phyloP scores from a whole-genome alignment of 1,139 yeast species.

The Lodderomyces jiufengensis region DNA sequence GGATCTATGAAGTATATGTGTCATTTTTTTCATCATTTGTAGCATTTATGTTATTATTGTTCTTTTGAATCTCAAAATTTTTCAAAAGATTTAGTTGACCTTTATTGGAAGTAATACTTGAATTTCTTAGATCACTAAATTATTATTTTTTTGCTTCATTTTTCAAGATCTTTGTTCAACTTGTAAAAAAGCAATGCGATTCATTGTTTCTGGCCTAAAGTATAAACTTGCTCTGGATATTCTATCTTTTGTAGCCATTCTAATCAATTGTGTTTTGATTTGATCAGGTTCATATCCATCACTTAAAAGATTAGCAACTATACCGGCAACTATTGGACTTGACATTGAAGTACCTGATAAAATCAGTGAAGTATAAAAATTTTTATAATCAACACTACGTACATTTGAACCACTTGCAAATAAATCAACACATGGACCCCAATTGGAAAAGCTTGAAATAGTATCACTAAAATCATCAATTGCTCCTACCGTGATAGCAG shows the following conservation, averaged over 20 bases:
- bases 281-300: conserved; percentile 48
- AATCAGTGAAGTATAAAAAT: conserved; percentile 38
- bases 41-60: too few relatives aligned
- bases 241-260: conserved; percentile 28
- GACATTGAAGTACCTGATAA: conserved; percentile 48
- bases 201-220: conserved; percentile 32
- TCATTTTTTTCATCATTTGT: too few relatives aligned
- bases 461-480: conserved; percentile 30
- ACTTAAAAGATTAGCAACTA: conserved; percentile 43
- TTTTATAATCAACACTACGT: conserved; percentile 21
- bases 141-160: too few relatives aligned
- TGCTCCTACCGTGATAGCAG: conserved; percentile 46
- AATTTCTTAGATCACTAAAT: too few relatives aligned
- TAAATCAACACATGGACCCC: conserved; percentile 44
- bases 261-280: conserved; percentile 38
- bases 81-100: too few relatives aligned
- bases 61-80: conserved; percentile 3
- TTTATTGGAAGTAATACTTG: too few relatives aligned
- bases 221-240: conserved; percentile 33
- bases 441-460: conserved; percentile 41
- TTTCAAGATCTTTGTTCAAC: conserved; percentile 12
- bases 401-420: conserved; percentile 46
- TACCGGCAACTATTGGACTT: conserved; percentile 42
- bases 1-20: too few relatives aligned
- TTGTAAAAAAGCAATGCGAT: conserved; percentile 35